Base-by-base conservation (phyloP, 1,139 yeast genomes). In the Yamadazyma taylorii region DNA sequence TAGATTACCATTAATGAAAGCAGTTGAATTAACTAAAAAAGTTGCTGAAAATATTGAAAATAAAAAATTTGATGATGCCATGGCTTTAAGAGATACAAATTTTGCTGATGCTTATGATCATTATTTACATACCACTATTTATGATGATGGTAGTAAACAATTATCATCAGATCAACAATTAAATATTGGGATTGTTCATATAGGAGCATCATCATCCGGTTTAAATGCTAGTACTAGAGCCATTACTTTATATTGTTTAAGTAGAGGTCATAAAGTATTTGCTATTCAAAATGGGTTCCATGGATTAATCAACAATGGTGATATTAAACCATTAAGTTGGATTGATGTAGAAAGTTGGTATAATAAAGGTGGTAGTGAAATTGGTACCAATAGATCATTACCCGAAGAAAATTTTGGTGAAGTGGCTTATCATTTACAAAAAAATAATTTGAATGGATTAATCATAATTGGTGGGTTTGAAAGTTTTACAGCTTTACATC, bases 131-230 rank as follows among this genome's bases (percentile, higher is more conserved):
- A 80, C 85, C 47, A 74, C 85, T 42, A 73, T 81, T 41, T 79
- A 81, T 44, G 92, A 85, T 53, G 89, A 83, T 53, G 81, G 75
- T 53, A 39, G 75, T 74, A 26, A 61, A 52, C 39, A 53, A n/a
- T 68, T 82, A 46, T 79, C 83, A 4, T 58, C 63, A 39, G 67
- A 66, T 32, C 63, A 78, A 56, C 63, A 79, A 46, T 70, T 81
- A 48, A 79, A 77, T 46, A 78, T 90, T 51, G 98, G 95, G 42
- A 78, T 92, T 40, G 74, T 92, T 47, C 89, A 89, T 54, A 85
- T 90, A 40, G 98, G 98, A 48, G 98, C 98, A 1, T 96, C 98
- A 27, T 94, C 97, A 12, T 95, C 96, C 46, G 97, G 96, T 40
- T 81, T 92, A 74, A 92, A 92, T 66, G 84, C 95, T 41, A 95